phyloP scores from a whole-genome alignment of 2,329 filamentous ascomycete genomes.

The Talaromyces sp. region DNA sequence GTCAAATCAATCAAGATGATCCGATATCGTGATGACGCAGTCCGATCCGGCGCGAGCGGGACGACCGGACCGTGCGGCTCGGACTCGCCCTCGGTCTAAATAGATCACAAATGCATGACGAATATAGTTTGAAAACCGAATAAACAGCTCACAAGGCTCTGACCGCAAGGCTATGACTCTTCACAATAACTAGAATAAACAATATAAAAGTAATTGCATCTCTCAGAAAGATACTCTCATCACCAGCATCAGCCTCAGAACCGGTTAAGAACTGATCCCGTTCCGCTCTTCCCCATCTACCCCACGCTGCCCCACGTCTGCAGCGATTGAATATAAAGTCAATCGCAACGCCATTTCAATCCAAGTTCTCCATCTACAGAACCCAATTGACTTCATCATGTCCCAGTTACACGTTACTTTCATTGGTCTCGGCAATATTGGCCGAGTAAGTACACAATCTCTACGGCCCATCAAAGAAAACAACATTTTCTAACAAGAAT shows the following conservation, averaged over 20 bases:
- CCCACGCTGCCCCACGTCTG: slow-evolving; percentile 1
- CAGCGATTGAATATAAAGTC: slow-evolving; percentile 4
- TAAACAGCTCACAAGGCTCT: too few relatives aligned
- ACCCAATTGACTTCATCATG: slow-evolving; percentile 19
- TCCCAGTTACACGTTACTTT: slow-evolving; percentile 63
- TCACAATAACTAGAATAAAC: not conserved
- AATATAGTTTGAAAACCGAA: too few relatives aligned
- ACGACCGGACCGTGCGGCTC: slow-evolving; percentile 4
- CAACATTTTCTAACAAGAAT: not conserved
- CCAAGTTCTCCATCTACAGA: not conserved
- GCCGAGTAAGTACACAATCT: slow-evolving; percentile 59
- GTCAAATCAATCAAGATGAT: too few relatives aligned
- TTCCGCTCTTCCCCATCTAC: not conserved
- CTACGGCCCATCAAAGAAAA: too few relatives aligned
- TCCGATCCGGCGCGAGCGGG: not conserved
- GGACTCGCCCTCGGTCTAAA: not conserved
- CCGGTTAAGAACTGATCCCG: slow-evolving; percentile 3
- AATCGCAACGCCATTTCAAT: not conserved
- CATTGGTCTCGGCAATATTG: slow-evolving; percentile 89
- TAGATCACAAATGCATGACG: too few relatives aligned
- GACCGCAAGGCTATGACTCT: not conserved
- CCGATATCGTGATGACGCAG: too few relatives aligned
- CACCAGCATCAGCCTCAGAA: not conserved
- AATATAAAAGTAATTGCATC: not conserved
- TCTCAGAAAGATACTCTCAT: too few relatives aligned